Conservation (phyloP, 371 early-diverging fungal genomes). For the Basidiobolus meristosporus region DNA sequence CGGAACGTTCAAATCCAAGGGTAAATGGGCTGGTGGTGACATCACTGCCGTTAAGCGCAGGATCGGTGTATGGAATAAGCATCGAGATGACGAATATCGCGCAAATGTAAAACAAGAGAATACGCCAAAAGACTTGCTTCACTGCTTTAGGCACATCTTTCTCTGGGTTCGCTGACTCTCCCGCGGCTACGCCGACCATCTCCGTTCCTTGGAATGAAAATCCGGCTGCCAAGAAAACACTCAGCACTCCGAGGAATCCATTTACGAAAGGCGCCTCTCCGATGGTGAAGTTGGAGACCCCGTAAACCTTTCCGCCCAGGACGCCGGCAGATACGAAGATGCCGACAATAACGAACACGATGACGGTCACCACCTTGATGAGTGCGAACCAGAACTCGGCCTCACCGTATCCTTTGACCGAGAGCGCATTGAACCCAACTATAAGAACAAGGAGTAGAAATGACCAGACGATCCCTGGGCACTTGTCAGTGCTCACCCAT, state of each 20-base stretch:
- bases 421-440: slow-evolving; percentile 9
- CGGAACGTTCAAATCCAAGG: slow-evolving; percentile 43
- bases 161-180: slow-evolving; percentile 51
- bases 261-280: slow-evolving; percentile 57
- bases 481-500: slow-evolving; percentile 50
- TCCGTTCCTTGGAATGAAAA: slow-evolving; percentile 79
- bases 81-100: slow-evolving; percentile 53
- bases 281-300: slow-evolving; percentile 8
- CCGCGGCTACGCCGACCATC: slow-evolving; percentile 52
- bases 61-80: slow-evolving; percentile 38
- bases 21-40: slow-evolving; percentile 52
- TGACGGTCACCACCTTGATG: slow-evolving; percentile 29
- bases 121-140: slow-evolving; percentile 51
- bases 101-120: slow-evolving; percentile 49
- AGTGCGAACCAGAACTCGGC: slow-evolving; percentile 33
- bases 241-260: slow-evolving; percentile 40
- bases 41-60: slow-evolving; percentile 20
- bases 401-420: slow-evolving; percentile 25
- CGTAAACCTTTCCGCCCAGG: slow-evolving; percentile 19
- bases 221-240: slow-evolving; percentile 56
- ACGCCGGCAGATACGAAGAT: slow-evolving; percentile 40
- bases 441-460: slow-evolving; percentile 8
- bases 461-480: slow-evolving; percentile 9
- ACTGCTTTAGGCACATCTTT: slow-evolving; percentile 54
- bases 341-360: slow-evolving; percentile 57